Conservation (phyloP, 2,329 filamentous ascomycete species). For the Apiospora koreana region DNA sequence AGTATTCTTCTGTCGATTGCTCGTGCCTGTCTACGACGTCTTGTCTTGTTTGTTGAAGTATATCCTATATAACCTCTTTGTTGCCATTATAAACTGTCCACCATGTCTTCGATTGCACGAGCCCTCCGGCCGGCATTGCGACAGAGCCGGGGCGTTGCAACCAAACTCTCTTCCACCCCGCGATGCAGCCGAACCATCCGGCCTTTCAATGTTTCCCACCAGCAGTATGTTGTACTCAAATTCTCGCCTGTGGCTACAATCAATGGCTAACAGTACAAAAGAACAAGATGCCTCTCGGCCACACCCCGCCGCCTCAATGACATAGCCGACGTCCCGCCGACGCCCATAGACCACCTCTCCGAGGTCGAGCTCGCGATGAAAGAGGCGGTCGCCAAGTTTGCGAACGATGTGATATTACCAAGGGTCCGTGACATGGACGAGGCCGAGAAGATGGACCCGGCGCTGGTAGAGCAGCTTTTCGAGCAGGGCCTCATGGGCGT, state of each 20-base stretch:
- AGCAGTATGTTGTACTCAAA: slow-evolving; percentile 9
- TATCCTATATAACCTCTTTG: background rate
- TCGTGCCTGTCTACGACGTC: background rate
- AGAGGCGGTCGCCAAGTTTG: slow-evolving; percentile 88
- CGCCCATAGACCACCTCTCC: slow-evolving; percentile 89
- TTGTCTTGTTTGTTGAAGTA: background rate
- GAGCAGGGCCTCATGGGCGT: slow-evolving; percentile 97
- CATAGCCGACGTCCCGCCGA: slow-evolving; percentile 79
- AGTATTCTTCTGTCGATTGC: background rate
- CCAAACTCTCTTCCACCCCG: slow-evolving; percentile 28
- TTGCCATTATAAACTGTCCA: slow-evolving; percentile 11
- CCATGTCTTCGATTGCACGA: slow-evolving; percentile 52
- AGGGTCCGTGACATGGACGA: slow-evolving; percentile 98
- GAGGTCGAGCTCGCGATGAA: slow-evolving; percentile 89
- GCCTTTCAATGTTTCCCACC: background rate
- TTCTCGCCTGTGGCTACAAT: background rate
- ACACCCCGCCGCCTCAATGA: slow-evolving; percentile 61
- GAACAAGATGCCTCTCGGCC: slow-evolving; percentile 59
- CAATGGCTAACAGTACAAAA: slow-evolving; percentile 22
- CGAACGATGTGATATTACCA: slow-evolving; percentile 82
- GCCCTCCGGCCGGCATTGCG: slow-evolving; percentile 53
- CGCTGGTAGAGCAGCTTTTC: slow-evolving; percentile 88
- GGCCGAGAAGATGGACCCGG: slow-evolving; percentile 87
- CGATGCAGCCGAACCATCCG: slow-evolving; percentile 25
- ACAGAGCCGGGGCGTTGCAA: slow-evolving; percentile 39